Evolutionary conservation across 352 stramenopile genomes (phyloP).

Genomic region (Phytophthora cryptogea): DNA sequence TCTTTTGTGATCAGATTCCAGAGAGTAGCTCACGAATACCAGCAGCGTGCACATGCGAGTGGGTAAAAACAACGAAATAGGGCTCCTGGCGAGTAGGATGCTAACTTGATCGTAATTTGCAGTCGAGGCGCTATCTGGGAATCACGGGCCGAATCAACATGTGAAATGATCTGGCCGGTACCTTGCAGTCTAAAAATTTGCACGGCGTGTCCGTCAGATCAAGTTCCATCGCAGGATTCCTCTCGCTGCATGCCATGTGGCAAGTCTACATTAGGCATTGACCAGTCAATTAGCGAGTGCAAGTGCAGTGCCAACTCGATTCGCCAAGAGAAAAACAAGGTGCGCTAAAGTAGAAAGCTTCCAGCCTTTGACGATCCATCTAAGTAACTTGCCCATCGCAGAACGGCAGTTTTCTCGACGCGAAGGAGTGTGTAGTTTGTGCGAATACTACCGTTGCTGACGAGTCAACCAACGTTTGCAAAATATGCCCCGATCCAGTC

Average conservation of each 20-base stretch:
- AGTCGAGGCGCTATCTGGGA: constrained; percentile 27
- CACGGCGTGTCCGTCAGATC: constrained; percentile 34
- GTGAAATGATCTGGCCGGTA: constrained; percentile 64
- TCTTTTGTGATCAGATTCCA: constrained; percentile 34
- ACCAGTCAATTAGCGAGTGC: constrained; percentile 46
- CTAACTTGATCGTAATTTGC: constrained; percentile 10
- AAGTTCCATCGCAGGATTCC: constrained; percentile 50
- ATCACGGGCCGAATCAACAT: constrained; percentile 36
- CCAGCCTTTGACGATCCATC: not conserved
- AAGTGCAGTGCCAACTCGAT: constrained; percentile 50
- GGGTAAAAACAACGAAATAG: constrained; percentile 2
- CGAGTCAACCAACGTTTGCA: constrained; percentile 51
- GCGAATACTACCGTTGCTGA: constrained; percentile 44
- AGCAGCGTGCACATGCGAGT: constrained; percentile 54
- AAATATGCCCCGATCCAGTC: constrained; percentile 67
- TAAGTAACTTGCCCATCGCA: constrained; percentile 23
- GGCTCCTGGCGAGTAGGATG: not conserved
- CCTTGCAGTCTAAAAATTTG: constrained; percentile 60
- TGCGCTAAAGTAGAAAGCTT: constrained; percentile 10
- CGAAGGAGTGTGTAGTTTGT: constrained; percentile 71
- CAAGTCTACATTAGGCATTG: constrained; percentile 57
- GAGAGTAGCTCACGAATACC: constrained; percentile 29
- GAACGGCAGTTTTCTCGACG: constrained; percentile 50
- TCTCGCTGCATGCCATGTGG: constrained; percentile 62
- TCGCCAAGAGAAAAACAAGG: constrained; percentile 54